A percentile compares a stretch with the other conserved stretches of the same genome.
These are phyloP conservation scores for Limnanthes douglasii DNA, from an alignment of 345 rosid species.

Conservation along the genomic window DNA sequence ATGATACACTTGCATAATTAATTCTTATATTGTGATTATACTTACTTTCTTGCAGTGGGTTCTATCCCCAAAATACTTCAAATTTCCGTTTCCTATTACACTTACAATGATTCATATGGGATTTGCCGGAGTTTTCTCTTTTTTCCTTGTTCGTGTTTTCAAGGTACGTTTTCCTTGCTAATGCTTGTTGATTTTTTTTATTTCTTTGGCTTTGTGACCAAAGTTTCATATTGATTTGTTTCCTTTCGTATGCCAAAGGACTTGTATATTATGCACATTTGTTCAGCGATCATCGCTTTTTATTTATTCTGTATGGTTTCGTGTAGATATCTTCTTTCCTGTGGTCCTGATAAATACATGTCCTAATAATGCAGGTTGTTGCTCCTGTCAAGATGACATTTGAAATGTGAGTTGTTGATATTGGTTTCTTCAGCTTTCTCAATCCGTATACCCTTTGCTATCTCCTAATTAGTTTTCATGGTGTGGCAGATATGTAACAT, in stretches of 20 bases:
- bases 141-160: slow-evolving; percentile 80
- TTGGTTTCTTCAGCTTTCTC: background rate
- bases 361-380: slow-evolving; percentile 49
- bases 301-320: slow-evolving; percentile 2
- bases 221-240: too few species aligned
- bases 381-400: slow-evolving; percentile 93
- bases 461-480: slow-evolving; percentile 8
- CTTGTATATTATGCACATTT: too few species aligned
- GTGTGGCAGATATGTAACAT: slow-evolving; percentile 62
- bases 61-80: slow-evolving; percentile 81
- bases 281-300: too few species aligned
- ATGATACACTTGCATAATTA: background rate
- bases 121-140: slow-evolving; percentile 62
- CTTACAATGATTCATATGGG: slow-evolving; percentile 97
- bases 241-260: too few species aligned
- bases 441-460: background rate
- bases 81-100: slow-evolving; percentile 81
- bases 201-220: background rate
- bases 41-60: slow-evolving; percentile 66
- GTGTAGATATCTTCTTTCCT: slow-evolving; percentile 6
- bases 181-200: background rate
- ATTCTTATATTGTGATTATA: slow-evolving; percentile 2
- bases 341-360: slow-evolving; percentile 4
- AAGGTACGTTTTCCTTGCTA: slow-evolving; percentile 32
- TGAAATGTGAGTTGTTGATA: slow-evolving; percentile 50